These are phyloP conservation scores for Tephrocybe sp. DNA, from an alignment of 768 basidiomycete genomes.

Conservation along the genomic window DNA sequence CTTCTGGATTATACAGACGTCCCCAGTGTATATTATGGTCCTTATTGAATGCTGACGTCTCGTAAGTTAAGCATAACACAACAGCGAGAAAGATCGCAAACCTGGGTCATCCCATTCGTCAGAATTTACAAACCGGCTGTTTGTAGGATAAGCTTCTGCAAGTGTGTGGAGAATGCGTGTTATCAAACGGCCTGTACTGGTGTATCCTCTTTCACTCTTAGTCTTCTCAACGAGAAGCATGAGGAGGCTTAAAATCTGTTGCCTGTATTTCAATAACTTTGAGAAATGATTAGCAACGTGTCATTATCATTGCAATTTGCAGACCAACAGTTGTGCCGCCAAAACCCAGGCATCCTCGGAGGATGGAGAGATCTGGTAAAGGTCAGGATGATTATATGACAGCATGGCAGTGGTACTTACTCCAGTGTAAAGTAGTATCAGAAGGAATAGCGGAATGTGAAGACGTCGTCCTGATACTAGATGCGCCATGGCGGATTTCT, in stretches of 20 bases:
- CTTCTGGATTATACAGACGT: conserved; percentile 69
- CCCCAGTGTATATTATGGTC: conserved; percentile 79
- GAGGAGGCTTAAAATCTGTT: conserved; percentile 63
- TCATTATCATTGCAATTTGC: not conserved
- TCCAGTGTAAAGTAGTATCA: conserved; percentile 93
- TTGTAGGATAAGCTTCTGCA: conserved; percentile 72
- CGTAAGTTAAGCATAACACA: conserved; percentile 13
- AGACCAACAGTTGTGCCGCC: conserved; percentile 60
- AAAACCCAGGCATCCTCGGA: conserved; percentile 80
- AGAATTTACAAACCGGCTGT: conserved; percentile 78
- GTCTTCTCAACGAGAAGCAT: conserved; percentile 72
- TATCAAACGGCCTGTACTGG: conserved; percentile 74
- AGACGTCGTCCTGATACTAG: conserved; percentile 80
- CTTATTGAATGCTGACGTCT: conserved; percentile 54
- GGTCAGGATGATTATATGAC: not conserved
- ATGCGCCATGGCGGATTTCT: conserved; percentile 89
- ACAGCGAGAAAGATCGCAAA: conserved; percentile 32
- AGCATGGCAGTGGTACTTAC: conserved; percentile 41
- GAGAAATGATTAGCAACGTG: not conserved
- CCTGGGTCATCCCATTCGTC: conserved; percentile 79
- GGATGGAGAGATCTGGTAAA: conserved; percentile 68
- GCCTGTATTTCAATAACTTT: conserved; percentile 71
- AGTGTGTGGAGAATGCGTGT: conserved; percentile 75
- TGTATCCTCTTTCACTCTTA: conserved; percentile 88
- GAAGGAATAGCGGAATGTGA: conserved; percentile 72